These are phyloP conservation scores for Cutaneotrichosporon sp. DNA, from an alignment of 1,284 basidiomycete species.

Conservation along the genomic window DNA sequence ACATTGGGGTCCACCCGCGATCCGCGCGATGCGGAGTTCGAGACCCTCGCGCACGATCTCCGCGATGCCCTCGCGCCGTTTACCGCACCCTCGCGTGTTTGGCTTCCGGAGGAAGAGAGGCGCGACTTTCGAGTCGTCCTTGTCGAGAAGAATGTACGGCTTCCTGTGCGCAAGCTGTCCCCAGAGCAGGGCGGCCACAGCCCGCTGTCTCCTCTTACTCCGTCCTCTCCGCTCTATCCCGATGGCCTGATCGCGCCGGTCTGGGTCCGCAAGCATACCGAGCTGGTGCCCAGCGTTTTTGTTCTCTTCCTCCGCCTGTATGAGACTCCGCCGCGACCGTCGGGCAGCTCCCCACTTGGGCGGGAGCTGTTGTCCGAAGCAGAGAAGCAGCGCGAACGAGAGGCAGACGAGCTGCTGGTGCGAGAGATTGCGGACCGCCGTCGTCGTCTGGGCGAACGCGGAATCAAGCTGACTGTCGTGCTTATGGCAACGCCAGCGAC, in stretches of 20 bases:
- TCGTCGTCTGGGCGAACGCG: slow-evolving; percentile 70
- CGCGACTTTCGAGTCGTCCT: slow-evolving; percentile 73
- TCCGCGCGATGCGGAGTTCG: slow-evolving; percentile 43
- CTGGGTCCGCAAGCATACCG: slow-evolving; percentile 92
- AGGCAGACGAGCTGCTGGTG: slow-evolving; percentile 67
- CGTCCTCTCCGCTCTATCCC: slow-evolving; percentile 80
- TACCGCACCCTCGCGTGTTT: slow-evolving; percentile 54
- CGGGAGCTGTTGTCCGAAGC: slow-evolving; percentile 20
- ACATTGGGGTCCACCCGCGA: too few relatives aligned
- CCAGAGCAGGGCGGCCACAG: slow-evolving; percentile 57
- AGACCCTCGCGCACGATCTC: slow-evolving; percentile 57
- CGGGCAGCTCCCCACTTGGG: slow-evolving; percentile 1
- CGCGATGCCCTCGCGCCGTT: slow-evolving; percentile 58
- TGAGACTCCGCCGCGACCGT: slow-evolving; percentile 53
- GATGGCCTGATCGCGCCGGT: slow-evolving; percentile 95
- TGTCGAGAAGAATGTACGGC: slow-evolving; percentile 73
- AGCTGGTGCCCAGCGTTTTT: slow-evolving; percentile 85
- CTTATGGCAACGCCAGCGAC: slow-evolving; percentile 80
- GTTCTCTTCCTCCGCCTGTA: slow-evolving; percentile 80
- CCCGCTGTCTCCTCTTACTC: slow-evolving; percentile 81
- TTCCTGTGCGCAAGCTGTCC: slow-evolving; percentile 75
- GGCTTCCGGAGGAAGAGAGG: slow-evolving; percentile 34
- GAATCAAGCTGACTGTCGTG: slow-evolving; percentile 90
- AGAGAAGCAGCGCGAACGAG: slow-evolving; percentile 60
- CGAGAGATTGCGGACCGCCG: slow-evolving; percentile 73